These are phyloP conservation scores for Penicillium angulare DNA, from an alignment of 495 filamentous ascomycete species.

Conservation along the genomic window DNA sequence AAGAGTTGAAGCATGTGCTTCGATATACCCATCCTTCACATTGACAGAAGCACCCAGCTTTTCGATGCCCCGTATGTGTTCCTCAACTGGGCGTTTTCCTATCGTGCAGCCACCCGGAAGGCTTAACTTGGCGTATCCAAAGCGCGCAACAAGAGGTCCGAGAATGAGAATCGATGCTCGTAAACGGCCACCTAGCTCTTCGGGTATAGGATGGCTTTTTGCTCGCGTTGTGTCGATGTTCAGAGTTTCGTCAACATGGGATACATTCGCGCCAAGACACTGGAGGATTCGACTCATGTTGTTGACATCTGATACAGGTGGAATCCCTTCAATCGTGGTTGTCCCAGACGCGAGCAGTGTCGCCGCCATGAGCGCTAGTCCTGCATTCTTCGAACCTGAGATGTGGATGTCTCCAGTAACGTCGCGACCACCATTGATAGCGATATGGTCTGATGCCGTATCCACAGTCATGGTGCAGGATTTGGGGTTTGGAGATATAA, in stretches of 20 bases:
- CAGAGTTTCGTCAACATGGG: background rate
- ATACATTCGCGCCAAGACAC: background rate
- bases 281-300: background rate
- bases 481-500: too few species aligned
- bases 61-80: background rate
- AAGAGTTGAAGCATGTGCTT: background rate
- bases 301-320: background rate
- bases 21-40: background rate
- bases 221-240: background rate
- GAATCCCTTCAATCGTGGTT: background rate
- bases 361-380: background rate
- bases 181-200: background rate
- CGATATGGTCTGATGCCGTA: background rate
- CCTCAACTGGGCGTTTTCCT: background rate
- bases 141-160: background rate
- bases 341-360: background rate
- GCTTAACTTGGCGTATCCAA: background rate
- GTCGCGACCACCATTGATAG: background rate
- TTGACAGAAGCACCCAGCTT: background rate
- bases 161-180: background rate
- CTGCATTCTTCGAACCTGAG: background rate
- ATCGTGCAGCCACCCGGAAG: background rate
- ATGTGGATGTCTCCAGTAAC: background rate
- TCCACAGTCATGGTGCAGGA: background rate
- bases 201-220: background rate